A percentile compares a stretch with the other conserved stretches of the same genome.
Conservation (phyloP, 2,329 filamentous ascomycete species). For the Ramichloridium luteum region DNA sequence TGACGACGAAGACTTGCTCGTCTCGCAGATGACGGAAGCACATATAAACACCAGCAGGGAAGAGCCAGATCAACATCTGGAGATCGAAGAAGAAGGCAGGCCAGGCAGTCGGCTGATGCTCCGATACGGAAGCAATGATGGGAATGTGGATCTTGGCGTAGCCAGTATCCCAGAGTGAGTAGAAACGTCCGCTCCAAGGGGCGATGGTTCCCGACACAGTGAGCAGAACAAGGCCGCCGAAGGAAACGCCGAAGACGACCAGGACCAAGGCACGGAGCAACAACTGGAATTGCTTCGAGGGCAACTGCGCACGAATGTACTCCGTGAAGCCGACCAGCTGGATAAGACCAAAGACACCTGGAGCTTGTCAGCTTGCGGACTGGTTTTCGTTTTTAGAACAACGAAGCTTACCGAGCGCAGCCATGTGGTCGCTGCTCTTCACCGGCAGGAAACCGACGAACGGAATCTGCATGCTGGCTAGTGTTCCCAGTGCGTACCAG, state of each 20-base stretch:
- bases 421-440: constrained; percentile 97
- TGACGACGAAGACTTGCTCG: constrained; percentile 95
- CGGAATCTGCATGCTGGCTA: constrained; percentile 98
- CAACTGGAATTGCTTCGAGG: constrained; percentile 86
- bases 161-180: constrained; percentile 96
- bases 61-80: constrained; percentile 97
- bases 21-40: constrained; percentile 90
- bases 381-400: too few species aligned
- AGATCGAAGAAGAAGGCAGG: constrained; percentile 98
- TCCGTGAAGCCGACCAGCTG: constrained; percentile 89
- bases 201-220: constrained; percentile 86
- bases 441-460: constrained; percentile 97
- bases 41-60: constrained; percentile 95
- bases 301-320: constrained; percentile 76
- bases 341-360: constrained; percentile 87
- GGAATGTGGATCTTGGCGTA: constrained; percentile 99
- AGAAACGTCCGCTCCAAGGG: constrained; percentile 96
- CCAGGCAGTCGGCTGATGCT: constrained; percentile 98
- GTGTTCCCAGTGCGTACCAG: constrained; percentile 90
- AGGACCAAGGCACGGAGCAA: constrained; percentile 69
- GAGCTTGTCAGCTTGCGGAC: too few species aligned
- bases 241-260: constrained; percentile 58
- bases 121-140: constrained; percentile 98
- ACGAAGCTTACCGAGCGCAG: constrained; percentile 74
- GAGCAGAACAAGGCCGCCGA: constrained; percentile 64